These are phyloP conservation scores for Ogataea glucozyma DNA, from an alignment of 805 yeast genomes.

Conservation along the genomic window DNA sequence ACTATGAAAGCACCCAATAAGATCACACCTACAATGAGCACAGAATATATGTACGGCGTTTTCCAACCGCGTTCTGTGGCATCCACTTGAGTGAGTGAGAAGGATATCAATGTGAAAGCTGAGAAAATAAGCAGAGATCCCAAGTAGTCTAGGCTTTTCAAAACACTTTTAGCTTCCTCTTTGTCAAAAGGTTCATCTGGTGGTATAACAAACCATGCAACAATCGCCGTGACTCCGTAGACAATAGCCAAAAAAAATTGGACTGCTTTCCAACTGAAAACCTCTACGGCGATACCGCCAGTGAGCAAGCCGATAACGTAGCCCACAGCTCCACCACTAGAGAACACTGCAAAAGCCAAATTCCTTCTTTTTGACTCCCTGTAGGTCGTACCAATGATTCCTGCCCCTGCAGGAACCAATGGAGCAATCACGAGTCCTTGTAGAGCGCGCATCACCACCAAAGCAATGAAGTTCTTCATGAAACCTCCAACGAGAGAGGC, in stretches of 20 bases:
- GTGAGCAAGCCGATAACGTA: slow-evolving; percentile 38
- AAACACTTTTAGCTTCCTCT: slow-evolving; percentile 13
- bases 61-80: slow-evolving; percentile 40
- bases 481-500: slow-evolving; percentile 32
- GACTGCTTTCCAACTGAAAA: slow-evolving; percentile 39
- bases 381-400: slow-evolving; percentile 40
- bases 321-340: slow-evolving; percentile 47
- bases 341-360: slow-evolving; percentile 37
- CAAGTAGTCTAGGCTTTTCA: slow-evolving; percentile 36
- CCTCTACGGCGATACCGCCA: slow-evolving; percentile 41
- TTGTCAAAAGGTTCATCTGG: slow-evolving; percentile 28
- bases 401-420: slow-evolving; percentile 44
- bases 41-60: slow-evolving; percentile 43
- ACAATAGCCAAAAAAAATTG: slow-evolving; percentile 41
- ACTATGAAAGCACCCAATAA: slow-evolving; percentile 32
- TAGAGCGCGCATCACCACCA: slow-evolving; percentile 40
- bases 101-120: slow-evolving; percentile 39
- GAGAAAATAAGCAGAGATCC: slow-evolving; percentile 38
- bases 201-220: slow-evolving; percentile 35
- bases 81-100: slow-evolving; percentile 42
- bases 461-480: slow-evolving; percentile 33
- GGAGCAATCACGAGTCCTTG: slow-evolving; percentile 41
- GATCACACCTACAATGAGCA: slow-evolving; percentile 37
- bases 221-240: slow-evolving; percentile 27
- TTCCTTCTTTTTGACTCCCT: slow-evolving; percentile 36